Percentiles rank a stretch among this genome's conserved stretches.
These are phyloP conservation scores for Trypethelium eluteriae DNA, from an alignment of 495 filamentous ascomycete species.

Conservation along the genomic window DNA sequence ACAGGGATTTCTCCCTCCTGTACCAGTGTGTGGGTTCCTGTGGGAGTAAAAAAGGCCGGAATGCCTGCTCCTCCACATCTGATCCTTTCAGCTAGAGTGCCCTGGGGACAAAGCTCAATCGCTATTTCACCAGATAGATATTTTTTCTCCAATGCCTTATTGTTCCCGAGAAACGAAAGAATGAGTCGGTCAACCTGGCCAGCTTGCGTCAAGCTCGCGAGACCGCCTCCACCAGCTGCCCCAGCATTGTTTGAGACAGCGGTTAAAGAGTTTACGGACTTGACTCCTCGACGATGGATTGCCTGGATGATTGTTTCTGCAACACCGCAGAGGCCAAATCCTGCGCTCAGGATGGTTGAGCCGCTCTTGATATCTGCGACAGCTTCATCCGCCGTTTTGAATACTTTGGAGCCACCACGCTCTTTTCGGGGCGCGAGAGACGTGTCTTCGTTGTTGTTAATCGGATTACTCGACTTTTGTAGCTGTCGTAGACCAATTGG, in stretches of 20 bases:
- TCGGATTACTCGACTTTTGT: neutral
- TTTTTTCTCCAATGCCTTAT: conserved; percentile 57
- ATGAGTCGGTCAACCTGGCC: conserved; percentile 54
- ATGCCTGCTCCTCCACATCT: conserved; percentile 59
- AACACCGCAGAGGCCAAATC: conserved; percentile 56
- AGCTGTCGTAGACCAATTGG: conserved; percentile 2
- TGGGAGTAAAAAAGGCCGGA: conserved; percentile 59
- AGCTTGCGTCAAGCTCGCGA: conserved; percentile 46
- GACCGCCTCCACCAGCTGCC: conserved; percentile 45
- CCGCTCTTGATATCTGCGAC: conserved; percentile 53
- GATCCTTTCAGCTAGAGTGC: conserved; percentile 56
- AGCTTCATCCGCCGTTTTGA: conserved; percentile 50
- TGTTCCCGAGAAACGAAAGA: conserved; percentile 54
- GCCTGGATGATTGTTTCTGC: conserved; percentile 34
- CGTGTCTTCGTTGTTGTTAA: neutral
- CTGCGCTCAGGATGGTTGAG: conserved; percentile 50
- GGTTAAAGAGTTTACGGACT: conserved; percentile 41
- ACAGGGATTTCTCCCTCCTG: conserved; percentile 55
- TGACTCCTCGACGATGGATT: conserved; percentile 27
- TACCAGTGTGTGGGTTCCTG: conserved; percentile 53
- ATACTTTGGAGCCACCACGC: conserved; percentile 47
- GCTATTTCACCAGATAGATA: conserved; percentile 55
- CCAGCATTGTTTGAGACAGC: conserved; percentile 63
- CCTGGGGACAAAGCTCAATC: conserved; percentile 59
- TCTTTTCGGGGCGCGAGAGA: conserved; percentile 27